Conservation (phyloP, 2,329 filamentous ascomycete species). For the Fusarium sarcochroum region DNA sequence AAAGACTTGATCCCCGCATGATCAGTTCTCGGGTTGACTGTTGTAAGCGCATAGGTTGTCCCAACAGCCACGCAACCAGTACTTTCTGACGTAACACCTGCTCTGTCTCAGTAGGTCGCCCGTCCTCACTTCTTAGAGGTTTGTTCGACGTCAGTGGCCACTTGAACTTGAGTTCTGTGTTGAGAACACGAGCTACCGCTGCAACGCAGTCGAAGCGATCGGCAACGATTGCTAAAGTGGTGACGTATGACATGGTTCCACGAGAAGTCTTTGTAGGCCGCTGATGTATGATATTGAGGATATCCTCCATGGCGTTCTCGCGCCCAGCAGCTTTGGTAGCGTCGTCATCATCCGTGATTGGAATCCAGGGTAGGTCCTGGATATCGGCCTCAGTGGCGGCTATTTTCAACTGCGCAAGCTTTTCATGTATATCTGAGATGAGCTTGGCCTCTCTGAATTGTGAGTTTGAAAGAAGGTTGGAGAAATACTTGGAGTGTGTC, state of each 20-base stretch:
- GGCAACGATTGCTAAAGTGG: conserved; percentile 77
- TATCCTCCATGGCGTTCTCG: conserved; percentile 74
- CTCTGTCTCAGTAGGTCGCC: conserved; percentile 65
- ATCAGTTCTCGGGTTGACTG: conserved; percentile 76
- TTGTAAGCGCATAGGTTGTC: conserved; percentile 72
- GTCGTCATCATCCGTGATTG: conserved; percentile 77
- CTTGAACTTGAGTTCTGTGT: conserved; percentile 64
- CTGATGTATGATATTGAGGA: conserved; percentile 76
- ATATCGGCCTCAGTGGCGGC: conserved; percentile 64
- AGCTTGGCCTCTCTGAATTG: conserved; percentile 74
- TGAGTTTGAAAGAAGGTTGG: conserved; percentile 73
- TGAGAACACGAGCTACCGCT: conserved; percentile 68
- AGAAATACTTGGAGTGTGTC: conserved; percentile 78
- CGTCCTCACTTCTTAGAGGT: conserved; percentile 54
- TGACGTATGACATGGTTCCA: conserved; percentile 72
- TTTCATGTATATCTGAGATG: conserved; percentile 65
- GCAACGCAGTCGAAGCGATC: conserved; percentile 79
- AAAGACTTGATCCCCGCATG: conserved; percentile 75
- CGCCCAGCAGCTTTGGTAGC: conserved; percentile 73
- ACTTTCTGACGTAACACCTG: conserved; percentile 79
- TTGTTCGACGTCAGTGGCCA: conserved; percentile 65
- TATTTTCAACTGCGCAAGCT: conserved; percentile 63
- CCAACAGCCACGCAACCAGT: conserved; percentile 74
- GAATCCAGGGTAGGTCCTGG: conserved; percentile 72
- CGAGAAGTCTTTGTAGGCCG: conserved; percentile 56